A percentile compares a stretch with the other conserved stretches of the same genome.
Conservation (phyloP, 2,329 filamentous ascomycete species). For the Phaeophleospora eucalypticola region DNA sequence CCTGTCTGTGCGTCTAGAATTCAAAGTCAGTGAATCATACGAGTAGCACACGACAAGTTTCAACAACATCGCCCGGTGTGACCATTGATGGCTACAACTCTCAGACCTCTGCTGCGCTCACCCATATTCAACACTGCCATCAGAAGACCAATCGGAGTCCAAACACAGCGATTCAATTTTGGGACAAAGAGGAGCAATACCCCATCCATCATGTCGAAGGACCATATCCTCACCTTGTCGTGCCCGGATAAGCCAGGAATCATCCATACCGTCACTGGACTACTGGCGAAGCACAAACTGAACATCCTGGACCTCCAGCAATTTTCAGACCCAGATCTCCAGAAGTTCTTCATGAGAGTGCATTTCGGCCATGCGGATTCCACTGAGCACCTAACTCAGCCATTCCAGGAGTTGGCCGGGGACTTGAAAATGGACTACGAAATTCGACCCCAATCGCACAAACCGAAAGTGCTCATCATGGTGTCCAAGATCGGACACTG, state of each 20-base stretch:
- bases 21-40: constrained; percentile 1
- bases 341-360: constrained; percentile 84
- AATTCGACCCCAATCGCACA: constrained; percentile 63
- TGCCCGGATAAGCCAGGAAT: constrained; percentile 83
- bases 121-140: neutral
- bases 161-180: constrained; percentile 4
- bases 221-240: constrained; percentile 74
- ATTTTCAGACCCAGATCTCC: constrained; percentile 69
- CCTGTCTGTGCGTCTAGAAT: constrained; percentile 3
- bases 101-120: neutral
- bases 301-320: constrained; percentile 84
- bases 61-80: constrained; percentile 4
- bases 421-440: constrained; percentile 68
- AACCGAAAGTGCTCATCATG: constrained; percentile 78
- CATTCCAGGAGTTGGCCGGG: constrained; percentile 59
- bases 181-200: constrained; percentile 5
- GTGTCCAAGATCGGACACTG: constrained; percentile 86
- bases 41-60: neutral
- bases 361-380: constrained; percentile 64
- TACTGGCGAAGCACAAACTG: constrained; percentile 68
- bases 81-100: constrained; percentile 1
- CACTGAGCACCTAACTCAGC: constrained; percentile 48
- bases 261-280: constrained; percentile 75
- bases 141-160: neutral
- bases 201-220: constrained; percentile 30